Percentiles rank a stretch among this genome's conserved stretches.
phyloP scores from a whole-genome alignment of 176 grass and related monocot genomes.

The Chloris gayana region DNA sequence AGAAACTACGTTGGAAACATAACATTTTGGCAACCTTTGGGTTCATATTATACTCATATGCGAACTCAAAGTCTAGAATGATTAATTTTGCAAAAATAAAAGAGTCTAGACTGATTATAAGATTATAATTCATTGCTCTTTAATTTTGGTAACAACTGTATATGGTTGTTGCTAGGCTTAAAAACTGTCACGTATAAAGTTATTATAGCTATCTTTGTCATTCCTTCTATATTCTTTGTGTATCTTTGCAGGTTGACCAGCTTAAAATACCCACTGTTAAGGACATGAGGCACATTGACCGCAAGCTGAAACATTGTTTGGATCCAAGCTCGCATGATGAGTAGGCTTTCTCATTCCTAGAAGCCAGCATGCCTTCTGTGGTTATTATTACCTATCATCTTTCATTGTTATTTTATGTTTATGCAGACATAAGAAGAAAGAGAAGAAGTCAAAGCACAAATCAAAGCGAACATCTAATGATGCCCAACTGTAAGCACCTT shows the following conservation, averaged over 20 bases:
- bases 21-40: background rate
- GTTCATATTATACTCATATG: background rate
- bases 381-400: background rate
- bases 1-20: background rate
- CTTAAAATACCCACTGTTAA: conserved; percentile 58
- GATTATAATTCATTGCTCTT: conserved; percentile 1
- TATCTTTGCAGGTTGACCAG: conserved; percentile 49
- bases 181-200: background rate
- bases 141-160: conserved; percentile 6
- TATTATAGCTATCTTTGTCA: background rate
- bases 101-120: background rate
- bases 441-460: conserved; percentile 84
- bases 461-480: conserved; percentile 64
- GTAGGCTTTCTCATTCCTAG: conserved; percentile 36
- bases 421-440: conserved; percentile 69
- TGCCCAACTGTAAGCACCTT: conserved; percentile 46
- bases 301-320: conserved; percentile 75
- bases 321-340: conserved; percentile 73
- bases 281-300: conserved; percentile 70
- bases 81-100: background rate
- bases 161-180: background rate
- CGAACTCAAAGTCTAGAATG: background rate
- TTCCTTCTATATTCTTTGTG: conserved; percentile 17
- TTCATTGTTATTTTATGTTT: background rate
- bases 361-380: background rate